These are phyloP conservation scores for Nicotiana noctiflora DNA, from an alignment of 257 asterid genomes.

Conservation along the genomic window DNA sequence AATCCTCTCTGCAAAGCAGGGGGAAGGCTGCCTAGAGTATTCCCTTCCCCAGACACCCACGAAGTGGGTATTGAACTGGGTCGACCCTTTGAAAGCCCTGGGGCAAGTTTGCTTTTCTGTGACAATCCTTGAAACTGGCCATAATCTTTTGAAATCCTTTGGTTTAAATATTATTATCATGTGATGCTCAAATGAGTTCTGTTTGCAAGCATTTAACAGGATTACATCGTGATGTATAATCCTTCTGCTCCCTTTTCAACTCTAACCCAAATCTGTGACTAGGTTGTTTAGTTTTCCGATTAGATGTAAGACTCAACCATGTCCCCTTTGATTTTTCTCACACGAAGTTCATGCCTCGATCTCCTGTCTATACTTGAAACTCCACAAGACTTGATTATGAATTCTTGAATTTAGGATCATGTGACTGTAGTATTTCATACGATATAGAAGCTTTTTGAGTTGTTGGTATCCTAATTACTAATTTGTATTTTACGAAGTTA, in stretches of 20 bases:
- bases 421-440: background rate
- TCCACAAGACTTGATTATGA: background rate
- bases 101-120: background rate
- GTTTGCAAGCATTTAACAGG: background rate
- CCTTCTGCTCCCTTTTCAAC: background rate
- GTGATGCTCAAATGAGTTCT: background rate
- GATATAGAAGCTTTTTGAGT: background rate
- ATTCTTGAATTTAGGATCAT: background rate
- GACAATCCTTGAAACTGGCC: background rate
- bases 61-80: no score
- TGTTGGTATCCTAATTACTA: background rate
- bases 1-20: no score
- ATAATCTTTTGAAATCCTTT: background rate
- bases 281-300: background rate
- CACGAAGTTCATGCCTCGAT: background rate
- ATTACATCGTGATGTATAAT: background rate
- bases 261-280: background rate
- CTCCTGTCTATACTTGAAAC: background rate
- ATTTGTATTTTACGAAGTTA: background rate
- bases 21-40: no score
- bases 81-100: background rate
- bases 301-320: background rate
- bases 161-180: background rate
- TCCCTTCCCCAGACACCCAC: no score
- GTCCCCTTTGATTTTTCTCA: background rate